Conservation (phyloP, 106 monocot genomes). For the Dendrobium officinale region DNA sequence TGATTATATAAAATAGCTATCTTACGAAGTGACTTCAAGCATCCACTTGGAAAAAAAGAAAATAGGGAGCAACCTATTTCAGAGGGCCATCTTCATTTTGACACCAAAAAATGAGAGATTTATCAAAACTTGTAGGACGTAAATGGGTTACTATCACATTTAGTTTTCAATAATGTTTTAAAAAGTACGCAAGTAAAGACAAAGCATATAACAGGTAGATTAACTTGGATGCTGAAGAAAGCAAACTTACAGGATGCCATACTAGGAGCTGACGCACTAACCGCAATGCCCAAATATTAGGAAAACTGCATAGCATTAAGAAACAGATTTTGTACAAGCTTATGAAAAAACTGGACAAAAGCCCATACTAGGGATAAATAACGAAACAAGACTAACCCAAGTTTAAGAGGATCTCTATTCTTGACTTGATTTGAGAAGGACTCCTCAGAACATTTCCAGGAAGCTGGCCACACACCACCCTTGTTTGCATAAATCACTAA, state of each 20-base stretch:
- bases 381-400: conserved; percentile 43
- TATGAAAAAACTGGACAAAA: neutral
- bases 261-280: conserved; percentile 70
- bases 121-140: neutral
- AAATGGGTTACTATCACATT: neutral
- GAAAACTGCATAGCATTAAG: conserved; percentile 53
- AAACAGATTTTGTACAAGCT: neutral
- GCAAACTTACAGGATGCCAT: conserved; percentile 79
- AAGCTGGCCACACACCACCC: conserved; percentile 45
- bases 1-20: neutral
- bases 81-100: neutral
- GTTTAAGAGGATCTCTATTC: conserved; percentile 78
- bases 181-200: neutral
- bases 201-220: neutral
- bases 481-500: conserved; percentile 4
- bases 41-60: neutral
- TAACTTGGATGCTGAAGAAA: neutral
- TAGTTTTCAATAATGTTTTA: neutral
- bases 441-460: conserved; percentile 91
- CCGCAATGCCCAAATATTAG: conserved; percentile 77
- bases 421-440: conserved; percentile 69
- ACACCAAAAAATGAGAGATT: neutral
- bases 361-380: neutral
- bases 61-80: neutral
- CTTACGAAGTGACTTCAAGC: neutral